Percentiles rank a stretch among this genome's conserved stretches.
Evolutionary conservation across 2,329 filamentous ascomycete genomes (phyloP).

Genomic region (Aspergillus versicolor): DNA sequence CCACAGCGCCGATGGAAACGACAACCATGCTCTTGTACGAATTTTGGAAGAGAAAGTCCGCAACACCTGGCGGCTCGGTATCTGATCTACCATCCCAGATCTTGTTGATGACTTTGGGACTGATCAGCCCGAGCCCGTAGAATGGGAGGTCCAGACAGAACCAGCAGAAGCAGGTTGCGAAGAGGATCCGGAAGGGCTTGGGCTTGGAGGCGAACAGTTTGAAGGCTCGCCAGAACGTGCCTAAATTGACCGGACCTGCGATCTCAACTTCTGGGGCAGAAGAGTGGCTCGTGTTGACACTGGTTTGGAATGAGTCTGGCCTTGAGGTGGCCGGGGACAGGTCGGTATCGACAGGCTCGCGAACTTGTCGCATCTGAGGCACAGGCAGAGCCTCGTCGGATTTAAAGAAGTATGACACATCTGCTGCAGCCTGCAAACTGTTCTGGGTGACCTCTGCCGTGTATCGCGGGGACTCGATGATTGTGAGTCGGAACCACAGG

Average conservation of each 20-base stretch:
- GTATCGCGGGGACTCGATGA: conserved; percentile 63
- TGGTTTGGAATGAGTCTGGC: neutral
- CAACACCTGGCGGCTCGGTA: conserved; percentile 24
- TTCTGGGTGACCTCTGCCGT: conserved; percentile 54
- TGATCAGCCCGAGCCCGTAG: conserved; percentile 49
- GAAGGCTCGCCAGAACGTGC: conserved; percentile 19
- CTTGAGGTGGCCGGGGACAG: conserved; percentile 1
- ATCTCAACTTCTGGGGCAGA: neutral
- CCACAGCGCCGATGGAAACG: conserved; percentile 33
- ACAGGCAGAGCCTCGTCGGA: neutral
- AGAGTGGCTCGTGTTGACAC: neutral
- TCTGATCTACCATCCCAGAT: conserved; percentile 21
- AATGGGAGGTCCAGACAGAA: conserved; percentile 53
- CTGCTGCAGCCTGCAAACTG: conserved; percentile 15
- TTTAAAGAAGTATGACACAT: conserved; percentile 16
- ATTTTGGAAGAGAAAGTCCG: conserved; percentile 22
- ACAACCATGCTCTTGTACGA: conserved; percentile 28
- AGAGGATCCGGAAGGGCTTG: conserved; percentile 27
- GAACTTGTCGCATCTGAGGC: conserved; percentile 3
- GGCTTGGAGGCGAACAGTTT: conserved; percentile 26
- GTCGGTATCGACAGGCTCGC: neutral
- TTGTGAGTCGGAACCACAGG: conserved; percentile 62
- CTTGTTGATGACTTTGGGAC: conserved; percentile 23
- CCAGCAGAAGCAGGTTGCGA: conserved; percentile 48
- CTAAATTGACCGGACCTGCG: neutral